Evolutionary conservation across 352 stramenopile genomes (phyloP), one percentile per base, ranked within the genome.

Genomic region (Pythium guiyangense): DNA sequence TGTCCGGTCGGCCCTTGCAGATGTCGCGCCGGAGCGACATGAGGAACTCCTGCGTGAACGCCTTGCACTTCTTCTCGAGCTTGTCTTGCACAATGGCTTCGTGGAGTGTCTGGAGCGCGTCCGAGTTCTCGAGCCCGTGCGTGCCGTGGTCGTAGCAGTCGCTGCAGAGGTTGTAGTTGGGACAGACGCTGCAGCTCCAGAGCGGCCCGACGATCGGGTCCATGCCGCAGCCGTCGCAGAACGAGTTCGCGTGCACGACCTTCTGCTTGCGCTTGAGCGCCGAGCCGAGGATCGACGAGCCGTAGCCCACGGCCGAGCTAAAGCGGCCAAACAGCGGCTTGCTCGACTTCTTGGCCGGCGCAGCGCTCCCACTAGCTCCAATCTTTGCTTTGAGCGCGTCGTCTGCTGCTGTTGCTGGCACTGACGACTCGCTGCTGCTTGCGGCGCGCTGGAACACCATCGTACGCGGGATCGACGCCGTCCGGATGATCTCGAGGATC

Each of bases 1-100:
- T 93, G 70, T 89, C 80, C 0, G 79, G 71, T 37, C 81, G 67
- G 53, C 73, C 75, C 60, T 93, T 93, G 70, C 83, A 93, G 31
- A 93, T 79, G 67, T 93, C 83, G 1, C 72, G 74, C 9, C 74
- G 79, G 31, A 93, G 76, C 22, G 82, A 90, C 6, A 84, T 48
- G 4, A 93, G 59, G 40, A 93, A 90, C 58, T 89, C 79, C 29
- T 64, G 62, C n/a, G 77, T 88, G 49, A 93, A 88, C 15, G 70
- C 63, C 61, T 89, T 91, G 70, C 81, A 93, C 60, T 80, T 75
- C 59, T 88, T 85, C 62, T 79, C 64, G 27, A 93, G 59, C 49
- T 88, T 87, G 64, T 75, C 74, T 58, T 84, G 71, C 54, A 88
- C 79, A 54, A 86, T 79, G 29, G 80, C 77, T 63, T 91, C 79